phyloP scores from a whole-genome alignment of 176 grass and related monocot species.

The Aegilops sharonensis region DNA sequence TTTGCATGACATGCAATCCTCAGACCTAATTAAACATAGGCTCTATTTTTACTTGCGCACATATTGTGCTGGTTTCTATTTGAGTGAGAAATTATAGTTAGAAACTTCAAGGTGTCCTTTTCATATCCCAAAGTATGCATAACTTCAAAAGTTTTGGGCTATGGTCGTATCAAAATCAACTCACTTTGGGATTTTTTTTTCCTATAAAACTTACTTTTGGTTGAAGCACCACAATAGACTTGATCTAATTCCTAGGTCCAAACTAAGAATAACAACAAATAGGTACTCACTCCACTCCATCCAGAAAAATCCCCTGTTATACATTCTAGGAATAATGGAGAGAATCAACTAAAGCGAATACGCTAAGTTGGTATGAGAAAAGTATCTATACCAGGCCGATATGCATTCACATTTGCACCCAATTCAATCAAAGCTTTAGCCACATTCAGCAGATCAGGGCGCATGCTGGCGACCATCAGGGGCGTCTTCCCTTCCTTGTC shows the following conservation, averaged over 20 bases:
- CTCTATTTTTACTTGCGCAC: background rate
- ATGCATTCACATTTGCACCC: conserved; percentile 86
- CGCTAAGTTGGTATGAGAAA: background rate
- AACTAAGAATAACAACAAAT: background rate
- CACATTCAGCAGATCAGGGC: conserved; percentile 69
- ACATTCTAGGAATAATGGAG: background rate
- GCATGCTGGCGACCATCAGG: conserved; percentile 77
- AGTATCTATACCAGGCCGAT: conserved; percentile 59
- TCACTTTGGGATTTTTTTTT: background rate
- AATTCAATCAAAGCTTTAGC: conserved; percentile 63
- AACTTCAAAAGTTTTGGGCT: background rate
- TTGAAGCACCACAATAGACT: background rate
- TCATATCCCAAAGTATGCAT: background rate
- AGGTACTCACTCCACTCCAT: background rate
- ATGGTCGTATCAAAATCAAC: background rate
- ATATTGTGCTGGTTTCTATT: background rate
- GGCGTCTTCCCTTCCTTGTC: conserved; percentile 95
- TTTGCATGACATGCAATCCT: background rate
- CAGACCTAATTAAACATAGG: background rate
- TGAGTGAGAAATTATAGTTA: background rate
- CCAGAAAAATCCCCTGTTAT: background rate
- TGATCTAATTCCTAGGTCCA: background rate
- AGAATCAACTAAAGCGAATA: background rate
- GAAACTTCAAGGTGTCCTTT: background rate
- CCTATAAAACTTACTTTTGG: background rate